Evolutionary conservation across 1,284 basidiomycete genomes (phyloP).

Genomic region (Fomes fomentarius): DNA sequence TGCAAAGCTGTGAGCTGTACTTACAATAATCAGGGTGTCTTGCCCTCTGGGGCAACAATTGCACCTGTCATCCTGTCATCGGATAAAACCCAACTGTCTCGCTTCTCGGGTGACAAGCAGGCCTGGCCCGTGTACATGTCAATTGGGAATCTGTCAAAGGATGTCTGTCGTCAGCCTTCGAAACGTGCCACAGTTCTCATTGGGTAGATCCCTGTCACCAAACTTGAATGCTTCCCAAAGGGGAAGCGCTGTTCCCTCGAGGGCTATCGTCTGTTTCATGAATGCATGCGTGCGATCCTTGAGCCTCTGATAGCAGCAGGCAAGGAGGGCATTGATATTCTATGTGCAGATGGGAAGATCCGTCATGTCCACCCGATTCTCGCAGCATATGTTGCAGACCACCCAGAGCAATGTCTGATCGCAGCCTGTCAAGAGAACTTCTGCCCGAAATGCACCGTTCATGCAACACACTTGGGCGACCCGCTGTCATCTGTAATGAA

Average conservation of each 20-base stretch:
- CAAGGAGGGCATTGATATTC: constrained; percentile 35
- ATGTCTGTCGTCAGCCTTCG: constrained; percentile 32
- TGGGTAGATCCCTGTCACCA: constrained; percentile 43
- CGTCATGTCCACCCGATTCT: constrained; percentile 39
- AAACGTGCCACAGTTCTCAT: constrained; percentile 36
- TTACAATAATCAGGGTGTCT: background rate
- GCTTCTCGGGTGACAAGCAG: constrained; percentile 37
- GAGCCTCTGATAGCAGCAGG: constrained; percentile 37
- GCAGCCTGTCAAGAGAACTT: constrained; percentile 25
- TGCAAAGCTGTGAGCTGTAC: background rate
- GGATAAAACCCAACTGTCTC: constrained; percentile 41
- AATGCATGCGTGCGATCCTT: constrained; percentile 30
- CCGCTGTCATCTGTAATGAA: constrained; percentile 6
- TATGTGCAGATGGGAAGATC: constrained; percentile 39
- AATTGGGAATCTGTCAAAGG: constrained; percentile 40
- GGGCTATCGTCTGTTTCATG: constrained; percentile 25
- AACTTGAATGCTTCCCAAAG: constrained; percentile 38
- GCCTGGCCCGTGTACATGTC: constrained; percentile 43
- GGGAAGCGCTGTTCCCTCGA: constrained; percentile 9
- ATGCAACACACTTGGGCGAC: constrained; percentile 8
- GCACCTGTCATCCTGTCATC: constrained; percentile 31
- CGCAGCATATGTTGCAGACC: constrained; percentile 46
- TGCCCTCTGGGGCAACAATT: constrained; percentile 7
- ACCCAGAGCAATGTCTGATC: constrained; percentile 43
- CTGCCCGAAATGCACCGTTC: constrained; percentile 25